phyloP scores from a whole-genome alignment of 495 filamentous ascomycete species.

The Corynascus novoguineensis region DNA sequence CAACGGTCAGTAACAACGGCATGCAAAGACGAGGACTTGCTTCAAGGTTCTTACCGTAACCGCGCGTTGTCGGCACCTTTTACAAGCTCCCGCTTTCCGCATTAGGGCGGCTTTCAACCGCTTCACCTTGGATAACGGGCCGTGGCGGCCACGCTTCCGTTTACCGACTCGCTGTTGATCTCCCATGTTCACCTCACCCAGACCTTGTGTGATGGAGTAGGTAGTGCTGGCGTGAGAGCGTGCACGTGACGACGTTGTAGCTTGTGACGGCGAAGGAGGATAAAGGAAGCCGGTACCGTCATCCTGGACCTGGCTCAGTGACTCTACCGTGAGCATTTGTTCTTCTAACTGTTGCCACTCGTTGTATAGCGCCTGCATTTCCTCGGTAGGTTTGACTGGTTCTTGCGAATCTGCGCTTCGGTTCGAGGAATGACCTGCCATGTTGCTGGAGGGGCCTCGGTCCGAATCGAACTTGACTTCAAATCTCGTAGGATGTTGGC shows the following conservation, averaged over 20 bases:
- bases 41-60: constrained; percentile 18
- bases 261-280: constrained; percentile 13
- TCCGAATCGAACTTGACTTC: constrained; percentile 3
- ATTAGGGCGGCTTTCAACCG: constrained; percentile 24
- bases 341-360: constrained; percentile 11
- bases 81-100: constrained; percentile 27
- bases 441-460: neutral
- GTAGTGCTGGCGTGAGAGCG: constrained; percentile 18
- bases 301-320: neutral
- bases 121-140: constrained; percentile 12
- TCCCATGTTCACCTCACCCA: constrained; percentile 5
- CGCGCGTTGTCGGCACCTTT: constrained; percentile 20
- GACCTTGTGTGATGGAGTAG: constrained; percentile 8
- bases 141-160: constrained; percentile 15
- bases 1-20: neutral
- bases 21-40: neutral
- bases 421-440: neutral
- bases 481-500: neutral
- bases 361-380: constrained; percentile 36
- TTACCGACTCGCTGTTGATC: constrained; percentile 6
- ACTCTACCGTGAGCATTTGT: neutral
- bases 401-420: neutral
- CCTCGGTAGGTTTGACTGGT: constrained; percentile 16
- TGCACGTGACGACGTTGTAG: constrained; percentile 16
- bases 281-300: constrained; percentile 1